Conservation (phyloP, 257 asterid genomes). For the Mitragyna speciosa region DNA sequence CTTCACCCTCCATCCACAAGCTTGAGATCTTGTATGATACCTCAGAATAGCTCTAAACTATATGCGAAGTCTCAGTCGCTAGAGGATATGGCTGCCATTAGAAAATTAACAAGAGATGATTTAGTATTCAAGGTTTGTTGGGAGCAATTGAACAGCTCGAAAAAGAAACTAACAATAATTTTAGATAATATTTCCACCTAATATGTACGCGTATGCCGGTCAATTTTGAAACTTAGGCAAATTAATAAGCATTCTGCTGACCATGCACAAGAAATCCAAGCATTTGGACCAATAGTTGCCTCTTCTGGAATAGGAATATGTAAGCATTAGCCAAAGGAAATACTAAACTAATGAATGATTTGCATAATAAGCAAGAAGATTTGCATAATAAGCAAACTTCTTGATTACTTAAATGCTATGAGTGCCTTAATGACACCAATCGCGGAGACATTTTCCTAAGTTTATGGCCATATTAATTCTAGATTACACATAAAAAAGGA, state of each 20-base stretch:
- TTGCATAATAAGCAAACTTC: not conserved
- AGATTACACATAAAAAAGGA: not conserved
- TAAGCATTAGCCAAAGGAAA: not conserved
- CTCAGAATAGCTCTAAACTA: constrained; percentile 23
- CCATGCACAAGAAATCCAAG: constrained; percentile 12
- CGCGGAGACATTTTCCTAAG: constrained; percentile 37
- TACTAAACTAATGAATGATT: constrained; percentile 5
- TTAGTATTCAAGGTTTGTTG: constrained; percentile 37
- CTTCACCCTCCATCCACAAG: constrained; percentile 33
- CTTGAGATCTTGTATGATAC: constrained; percentile 19
- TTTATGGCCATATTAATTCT: constrained; percentile 28
- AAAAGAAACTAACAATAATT: constrained; percentile 6
- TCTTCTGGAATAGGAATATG: not conserved
- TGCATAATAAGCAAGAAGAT: not conserved
- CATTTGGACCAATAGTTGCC: constrained; percentile 19
- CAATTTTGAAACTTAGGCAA: constrained; percentile 33
- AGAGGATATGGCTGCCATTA: not conserved
- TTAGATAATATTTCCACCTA: constrained; percentile 10
- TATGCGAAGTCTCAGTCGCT: not conserved
- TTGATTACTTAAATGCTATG: not conserved
- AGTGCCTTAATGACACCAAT: constrained; percentile 26
- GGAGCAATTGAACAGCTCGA: constrained; percentile 46
- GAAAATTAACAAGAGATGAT: not conserved
- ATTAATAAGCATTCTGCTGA: constrained; percentile 22
- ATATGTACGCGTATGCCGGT: constrained; percentile 24